Evolutionary conservation across 2,329 filamentous ascomycete species (phyloP), one percentile per base, ranked within the genome.

Genomic region (Blastomyces gilchristii): DNA sequence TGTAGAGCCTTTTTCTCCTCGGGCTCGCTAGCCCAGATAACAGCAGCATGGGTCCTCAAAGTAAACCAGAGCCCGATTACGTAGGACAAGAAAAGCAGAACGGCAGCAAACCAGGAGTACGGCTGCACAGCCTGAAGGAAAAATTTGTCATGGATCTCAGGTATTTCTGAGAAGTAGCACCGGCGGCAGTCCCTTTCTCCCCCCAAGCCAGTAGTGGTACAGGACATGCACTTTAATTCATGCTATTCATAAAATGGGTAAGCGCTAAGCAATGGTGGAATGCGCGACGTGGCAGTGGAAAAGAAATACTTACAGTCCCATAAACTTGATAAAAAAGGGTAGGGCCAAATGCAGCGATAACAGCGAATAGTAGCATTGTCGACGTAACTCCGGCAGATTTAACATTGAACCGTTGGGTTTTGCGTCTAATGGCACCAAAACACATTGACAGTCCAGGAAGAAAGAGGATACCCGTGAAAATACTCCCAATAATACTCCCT

Each of bases 301-400:
- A 28, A 79, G 78, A 39, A 34, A 79, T 2, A 50, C 83, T 78
- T 79, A 87, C 84, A 58, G 91, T 96, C 69, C 94, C 95, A 75
- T 97, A 97, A 66, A 99, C 96, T 72, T 99, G 93, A 77, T 97
- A 99, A 78, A 99, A 99, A 16, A 99, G 79, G 0, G 94, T 99
- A 2, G 94, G 94, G 0, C 93, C 89, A 75, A 99, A 99, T 9
- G 93, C 91, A 65, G 90, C 93, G 69, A 99, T 94, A 49, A 96
- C 89, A 31, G 94, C 93, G 73, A 99, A 99, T 11, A 99, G 82
- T 63, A 99, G 79, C 94, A 99, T 99, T 0, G 94, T 99, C 1
- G 92, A 97, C 0, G 93, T 97, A 43, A 97, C 94, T 72, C 94
- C 91, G 39, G 94, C 94, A 43, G 93, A 97, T 71, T 88, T 91